Percentiles rank a stretch among this genome's conserved stretches.
These are phyloP conservation scores for Willaertia magna DNA, from an alignment of 208 protist species.

Conservation along the genomic window DNA sequence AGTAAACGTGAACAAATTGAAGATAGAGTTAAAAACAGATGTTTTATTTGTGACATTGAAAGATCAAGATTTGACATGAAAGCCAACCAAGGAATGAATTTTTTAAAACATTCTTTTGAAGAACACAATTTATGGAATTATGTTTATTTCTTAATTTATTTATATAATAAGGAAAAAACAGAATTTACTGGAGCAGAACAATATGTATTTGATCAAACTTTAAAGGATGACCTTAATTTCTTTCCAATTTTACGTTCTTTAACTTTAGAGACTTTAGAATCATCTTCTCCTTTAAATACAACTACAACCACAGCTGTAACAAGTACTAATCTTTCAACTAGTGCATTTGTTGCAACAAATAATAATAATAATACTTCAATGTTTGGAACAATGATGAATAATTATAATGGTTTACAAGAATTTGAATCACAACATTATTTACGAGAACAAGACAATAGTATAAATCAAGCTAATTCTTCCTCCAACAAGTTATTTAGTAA, in stretches of 20 bases:
- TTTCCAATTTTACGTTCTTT: background rate
- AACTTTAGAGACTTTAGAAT: background rate
- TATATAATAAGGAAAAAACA: constrained; percentile 52
- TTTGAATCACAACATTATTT: too few relatives aligned
- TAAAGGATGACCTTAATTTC: constrained; percentile 32
- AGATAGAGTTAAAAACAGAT: constrained; percentile 35
- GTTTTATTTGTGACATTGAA: constrained; percentile 46
- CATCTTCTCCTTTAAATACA: background rate
- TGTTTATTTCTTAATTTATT: constrained; percentile 72
- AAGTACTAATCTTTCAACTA: background rate
- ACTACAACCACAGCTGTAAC: background rate
- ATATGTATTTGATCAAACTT: constrained; percentile 49
- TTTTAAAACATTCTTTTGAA: constrained; percentile 56
- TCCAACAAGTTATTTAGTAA: too few relatives aligned
- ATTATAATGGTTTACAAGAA: background rate
- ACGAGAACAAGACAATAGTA: too few relatives aligned
- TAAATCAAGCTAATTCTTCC: too few relatives aligned
- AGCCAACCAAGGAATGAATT: constrained; percentile 34
- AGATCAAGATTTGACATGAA: constrained; percentile 32
- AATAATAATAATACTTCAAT: background rate
- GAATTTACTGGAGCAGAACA: constrained; percentile 63
- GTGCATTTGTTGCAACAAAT: background rate
- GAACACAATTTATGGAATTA: constrained; percentile 90
- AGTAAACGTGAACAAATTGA: constrained; percentile 16
- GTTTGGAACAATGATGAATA: background rate